phyloP scores from a whole-genome alignment of 306 rosid species.

The Castanea crenata region DNA sequence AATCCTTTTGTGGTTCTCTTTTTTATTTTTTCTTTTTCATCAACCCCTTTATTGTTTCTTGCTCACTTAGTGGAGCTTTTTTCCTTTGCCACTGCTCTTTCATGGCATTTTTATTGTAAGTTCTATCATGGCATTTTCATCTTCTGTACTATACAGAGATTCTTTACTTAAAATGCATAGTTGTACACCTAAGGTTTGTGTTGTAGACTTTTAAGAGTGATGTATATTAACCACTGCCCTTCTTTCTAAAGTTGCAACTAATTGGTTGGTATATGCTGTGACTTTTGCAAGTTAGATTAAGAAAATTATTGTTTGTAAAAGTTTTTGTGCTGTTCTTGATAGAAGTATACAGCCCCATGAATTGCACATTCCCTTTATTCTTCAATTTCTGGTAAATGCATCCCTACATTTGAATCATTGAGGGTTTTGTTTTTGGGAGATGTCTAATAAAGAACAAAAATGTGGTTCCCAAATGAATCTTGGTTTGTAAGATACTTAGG shows the following conservation, averaged over 20 bases:
- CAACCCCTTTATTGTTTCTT: not conserved
- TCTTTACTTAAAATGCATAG: not conserved
- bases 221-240: too few relatives aligned
- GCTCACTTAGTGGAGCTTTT: not conserved
- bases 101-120: not conserved
- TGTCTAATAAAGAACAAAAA: slow-evolving; percentile 3
- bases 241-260: too few relatives aligned
- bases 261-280: too few relatives aligned
- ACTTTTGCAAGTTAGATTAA: too few relatives aligned
- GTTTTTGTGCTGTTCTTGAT: slow-evolving; percentile 7
- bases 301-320: too few relatives aligned
- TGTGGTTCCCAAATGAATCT: slow-evolving; percentile 4
- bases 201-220: not conserved
- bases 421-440: not conserved
- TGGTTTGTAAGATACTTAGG: not conserved
- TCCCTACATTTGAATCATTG: not conserved
- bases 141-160: not conserved
- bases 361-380: too few relatives aligned
- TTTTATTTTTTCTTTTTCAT: not conserved
- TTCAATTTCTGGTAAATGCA: slow-evolving; percentile 50
- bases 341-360: too few relatives aligned
- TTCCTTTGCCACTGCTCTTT: not conserved
- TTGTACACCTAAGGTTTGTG: not conserved
- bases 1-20: slow-evolving; percentile 54
- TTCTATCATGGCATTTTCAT: not conserved